Evolutionary conservation across 2,329 filamentous ascomycete genomes (phyloP), one percentile per base, ranked within the genome.

Genomic region (Chaetomium sp.): DNA sequence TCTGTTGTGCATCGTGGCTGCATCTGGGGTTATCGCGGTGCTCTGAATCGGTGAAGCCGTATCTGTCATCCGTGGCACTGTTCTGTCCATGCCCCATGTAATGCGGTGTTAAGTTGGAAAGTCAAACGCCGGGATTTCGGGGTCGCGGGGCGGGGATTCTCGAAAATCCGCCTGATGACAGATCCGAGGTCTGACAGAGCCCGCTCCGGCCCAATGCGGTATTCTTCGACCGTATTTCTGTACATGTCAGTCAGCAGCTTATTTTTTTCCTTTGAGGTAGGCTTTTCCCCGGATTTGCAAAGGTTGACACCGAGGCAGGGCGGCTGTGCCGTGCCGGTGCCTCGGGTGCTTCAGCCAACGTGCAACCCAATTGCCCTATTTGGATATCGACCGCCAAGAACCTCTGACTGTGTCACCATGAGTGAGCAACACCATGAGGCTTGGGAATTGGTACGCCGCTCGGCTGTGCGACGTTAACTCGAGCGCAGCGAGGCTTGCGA

Each of bases 281-380:
- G 19, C 19, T 36, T 35, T 47, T 42, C 36, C 36, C 36, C 44
- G 11, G 44, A 41, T 42, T 43, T 40, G 27, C 34, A 36, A 12
- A 32, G 50, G 41, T 47, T 54, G 46, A 54, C 40, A 14, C 40
- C 46, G 40, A 40, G 46, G 34, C 40, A 49, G 35, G 14, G 36
- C 46, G 50, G 19, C 50, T 52, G 50, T 27, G 50, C 42, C 50
- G 38, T 37, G 5, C 12, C 19, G 19, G 19, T 27, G 19, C 19
- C 19, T 27, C 19, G 19, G 27, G n/a, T 45, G 42, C 43, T 32
- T 47, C 19, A 38, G 35, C 43, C 40, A n/a, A n/a, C 27, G 10
- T 54, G 36, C 27, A 41, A 12, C 32, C 2, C 33, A 36, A 33
- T 46, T 50, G 41, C 53, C 53, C 10, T 38, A 49, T 54, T 41